Percentiles rank a stretch among this genome's conserved stretches.
phyloP scores from a whole-genome alignment of 495 filamentous ascomycete genomes.

The Neurospora sp. region DNA sequence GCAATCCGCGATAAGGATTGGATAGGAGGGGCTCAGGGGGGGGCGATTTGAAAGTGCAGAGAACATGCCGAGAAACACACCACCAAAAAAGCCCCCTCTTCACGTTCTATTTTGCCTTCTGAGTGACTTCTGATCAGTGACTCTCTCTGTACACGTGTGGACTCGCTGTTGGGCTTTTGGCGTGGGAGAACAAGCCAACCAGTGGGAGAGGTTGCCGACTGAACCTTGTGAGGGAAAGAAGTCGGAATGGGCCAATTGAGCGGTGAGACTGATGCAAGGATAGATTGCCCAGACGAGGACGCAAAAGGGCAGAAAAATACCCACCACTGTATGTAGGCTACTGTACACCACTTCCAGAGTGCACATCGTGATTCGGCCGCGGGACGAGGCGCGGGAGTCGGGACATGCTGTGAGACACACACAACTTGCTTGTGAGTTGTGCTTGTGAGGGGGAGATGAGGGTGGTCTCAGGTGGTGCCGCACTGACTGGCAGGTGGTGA shows the following conservation, averaged over 20 bases:
- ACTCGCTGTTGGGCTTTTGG: background rate
- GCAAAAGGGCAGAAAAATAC: background rate
- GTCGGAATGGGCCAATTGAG: background rate
- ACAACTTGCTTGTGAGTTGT: background rate
- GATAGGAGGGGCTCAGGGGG: background rate
- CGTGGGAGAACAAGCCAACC: background rate
- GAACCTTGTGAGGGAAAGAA: background rate
- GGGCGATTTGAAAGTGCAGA: background rate
- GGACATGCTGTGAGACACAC: background rate
- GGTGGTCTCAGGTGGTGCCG: background rate
- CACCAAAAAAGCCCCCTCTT: background rate
- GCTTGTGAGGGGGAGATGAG: background rate
- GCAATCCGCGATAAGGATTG: background rate
- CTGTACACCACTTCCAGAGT: background rate
- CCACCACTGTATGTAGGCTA: background rate
- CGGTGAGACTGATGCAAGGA: background rate
- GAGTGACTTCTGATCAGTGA: background rate
- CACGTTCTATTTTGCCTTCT: background rate
- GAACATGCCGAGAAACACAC: background rate
- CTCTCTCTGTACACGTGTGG: background rate
- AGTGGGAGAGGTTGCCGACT: background rate
- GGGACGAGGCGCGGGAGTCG: background rate
- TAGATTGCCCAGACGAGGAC: background rate
- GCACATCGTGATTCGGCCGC: background rate
- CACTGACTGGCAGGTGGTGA: background rate